phyloP scores from a whole-genome alignment of 441 rosid species.

The Hura crepitans region DNA sequence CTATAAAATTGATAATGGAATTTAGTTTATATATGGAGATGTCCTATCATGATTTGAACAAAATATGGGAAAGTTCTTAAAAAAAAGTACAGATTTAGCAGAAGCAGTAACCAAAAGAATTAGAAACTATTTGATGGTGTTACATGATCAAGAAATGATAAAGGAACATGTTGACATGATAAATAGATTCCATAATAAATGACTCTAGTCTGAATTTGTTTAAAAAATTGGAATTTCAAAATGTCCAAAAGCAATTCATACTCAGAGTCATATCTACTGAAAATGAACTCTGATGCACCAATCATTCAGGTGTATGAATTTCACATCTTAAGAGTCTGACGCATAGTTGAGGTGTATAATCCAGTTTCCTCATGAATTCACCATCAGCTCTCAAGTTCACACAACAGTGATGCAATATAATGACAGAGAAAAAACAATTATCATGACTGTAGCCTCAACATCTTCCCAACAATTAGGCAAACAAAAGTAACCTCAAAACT shows the following conservation, averaged over 20 bases:
- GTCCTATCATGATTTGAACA: neutral
- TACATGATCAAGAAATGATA: conserved; percentile 5
- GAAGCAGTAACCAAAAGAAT: neutral
- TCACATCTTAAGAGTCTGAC: neutral
- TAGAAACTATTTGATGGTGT: neutral
- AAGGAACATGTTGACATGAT: neutral
- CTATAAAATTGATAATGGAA: conserved; percentile 36
- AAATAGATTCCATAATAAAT: neutral
- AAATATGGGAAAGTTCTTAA: conserved; percentile 1
- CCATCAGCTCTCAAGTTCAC: neutral
- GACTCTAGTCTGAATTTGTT: neutral
- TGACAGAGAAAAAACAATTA: neutral
- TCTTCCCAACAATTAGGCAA: neutral
- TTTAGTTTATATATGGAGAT: conserved; percentile 13
- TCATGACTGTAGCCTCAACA: neutral
- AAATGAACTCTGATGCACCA: neutral
- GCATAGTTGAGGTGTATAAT: neutral
- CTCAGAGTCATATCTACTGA: neutral
- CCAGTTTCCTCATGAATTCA: neutral
- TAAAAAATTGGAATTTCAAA: neutral
- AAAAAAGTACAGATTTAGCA: conserved; percentile 4
- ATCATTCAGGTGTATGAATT: neutral
- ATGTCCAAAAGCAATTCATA: neutral
- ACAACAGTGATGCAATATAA: neutral
- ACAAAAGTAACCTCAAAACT: neutral